Base-by-base conservation (phyloP, 2,329 filamentous ascomycete genomes). In the Aspergillus unguis region DNA sequence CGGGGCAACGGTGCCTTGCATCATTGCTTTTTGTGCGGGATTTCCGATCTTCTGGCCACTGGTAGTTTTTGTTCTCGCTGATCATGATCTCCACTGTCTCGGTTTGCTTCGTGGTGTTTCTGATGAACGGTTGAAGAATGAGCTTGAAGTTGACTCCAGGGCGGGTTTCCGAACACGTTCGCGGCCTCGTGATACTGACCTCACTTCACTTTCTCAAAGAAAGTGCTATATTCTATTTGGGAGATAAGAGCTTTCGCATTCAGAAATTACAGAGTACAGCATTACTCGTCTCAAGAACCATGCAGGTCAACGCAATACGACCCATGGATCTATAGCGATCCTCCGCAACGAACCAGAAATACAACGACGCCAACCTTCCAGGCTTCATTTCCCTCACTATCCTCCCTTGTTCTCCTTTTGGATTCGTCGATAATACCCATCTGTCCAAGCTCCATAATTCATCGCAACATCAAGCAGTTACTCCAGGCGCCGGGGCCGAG, bases 1-100 rank as follows among this genome's bases (percentile, higher is more conserved):
- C 49, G 46, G 46, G 48, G 49, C 49, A 44, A 41, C 28, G 35
- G 51, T 48, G 33, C 51, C 51, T 53, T 53, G 51, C 51, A 46
- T 53, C 6, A 50, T 52, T n/a, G 35, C 37, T 45, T n/a, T 26
- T 44, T 7, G 23, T 27, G 17, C 27, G 37, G 5, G 5, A 35
- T 32, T 5, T 9, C 17, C 31, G 27, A 6, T 26, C 32, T 25
- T 31, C 27, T 40, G 28, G 41, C 40, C 28, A 44, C 6, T 44
- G 8, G 26, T 38, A 11, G 6, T 38, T 5, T 38, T n/a, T 38
- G 11, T 38, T 25, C 25, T 38, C 25, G 36, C 17, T 23, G 25
- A 38, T 38, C 36, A 23, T 17, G 36, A 38, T 38, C 7, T 38
- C 7, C 25, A 9, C 17, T 32, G n/a, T 43, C 11, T 6, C 29